Evolutionary conservation across 2,329 filamentous ascomycete genomes (phyloP).

Genomic region (Cladosporium colombiae): DNA sequence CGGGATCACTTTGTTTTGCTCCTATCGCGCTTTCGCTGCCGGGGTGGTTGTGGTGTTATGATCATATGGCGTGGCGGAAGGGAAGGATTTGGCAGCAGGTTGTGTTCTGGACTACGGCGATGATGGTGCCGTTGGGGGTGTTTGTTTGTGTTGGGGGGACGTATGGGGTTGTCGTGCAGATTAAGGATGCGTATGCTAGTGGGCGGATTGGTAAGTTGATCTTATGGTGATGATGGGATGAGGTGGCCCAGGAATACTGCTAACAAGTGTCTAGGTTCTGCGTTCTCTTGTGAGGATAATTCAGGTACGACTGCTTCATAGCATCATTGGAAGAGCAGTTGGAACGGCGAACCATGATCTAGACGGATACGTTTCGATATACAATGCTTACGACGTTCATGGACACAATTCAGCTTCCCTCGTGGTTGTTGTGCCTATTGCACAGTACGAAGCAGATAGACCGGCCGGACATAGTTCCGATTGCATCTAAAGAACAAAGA

Average conservation of each 20-base stretch:
- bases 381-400: background rate
- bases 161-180: slow-evolving; percentile 53
- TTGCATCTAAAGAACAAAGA: too few relatives aligned
- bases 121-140: slow-evolving; percentile 47
- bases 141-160: slow-evolving; percentile 53
- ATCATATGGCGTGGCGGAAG: slow-evolving; percentile 46
- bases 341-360: background rate
- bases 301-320: slow-evolving; percentile 29
- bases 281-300: slow-evolving; percentile 55
- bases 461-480: too few relatives aligned
- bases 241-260: too few relatives aligned
- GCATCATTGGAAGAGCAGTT: background rate
- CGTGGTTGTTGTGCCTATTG: too few relatives aligned
- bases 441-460: too few relatives aligned
- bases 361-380: background rate
- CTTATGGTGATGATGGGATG: too few relatives aligned
- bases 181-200: slow-evolving; percentile 54
- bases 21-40: slow-evolving; percentile 52
- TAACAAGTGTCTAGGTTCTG: slow-evolving; percentile 31
- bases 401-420: background rate
- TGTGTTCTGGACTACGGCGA: slow-evolving; percentile 44
- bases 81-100: slow-evolving; percentile 40
- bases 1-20: slow-evolving; percentile 54
- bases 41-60: slow-evolving; percentile 55
- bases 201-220: slow-evolving; percentile 43